phyloP scores from a whole-genome alignment of 805 yeast species.

The Vanderwaltozyma verrucispora region DNA sequence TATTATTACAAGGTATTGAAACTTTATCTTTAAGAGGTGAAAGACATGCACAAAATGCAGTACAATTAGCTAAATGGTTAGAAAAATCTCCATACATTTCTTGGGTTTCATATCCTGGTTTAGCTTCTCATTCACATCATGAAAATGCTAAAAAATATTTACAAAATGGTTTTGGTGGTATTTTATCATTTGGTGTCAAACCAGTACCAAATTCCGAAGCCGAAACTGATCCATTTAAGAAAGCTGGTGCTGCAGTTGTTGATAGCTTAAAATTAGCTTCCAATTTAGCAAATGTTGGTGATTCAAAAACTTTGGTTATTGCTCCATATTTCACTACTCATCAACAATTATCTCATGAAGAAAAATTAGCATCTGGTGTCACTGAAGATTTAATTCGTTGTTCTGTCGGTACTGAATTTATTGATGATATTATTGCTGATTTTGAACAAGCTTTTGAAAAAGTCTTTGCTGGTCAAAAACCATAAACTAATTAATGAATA shows the following conservation, averaged over 20 bases:
- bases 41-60: conserved; percentile 78
- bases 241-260: conserved; percentile 75
- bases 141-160: conserved; percentile 77
- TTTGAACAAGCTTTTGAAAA: conserved; percentile 73
- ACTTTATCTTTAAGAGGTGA: conserved; percentile 89
- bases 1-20: conserved; percentile 85
- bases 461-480: conserved; percentile 34
- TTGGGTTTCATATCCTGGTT: conserved; percentile 91
- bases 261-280: conserved; percentile 79
- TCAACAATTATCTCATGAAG: conserved; percentile 77
- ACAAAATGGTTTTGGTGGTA: conserved; percentile 74
- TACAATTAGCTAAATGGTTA: conserved; percentile 67
- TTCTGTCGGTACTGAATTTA: conserved; percentile 82
- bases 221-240: conserved; percentile 49
- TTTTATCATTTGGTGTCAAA: conserved; percentile 82
- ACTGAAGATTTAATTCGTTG: conserved; percentile 81
- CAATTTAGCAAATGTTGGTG: conserved; percentile 95
- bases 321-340: conserved; percentile 96
- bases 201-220: conserved; percentile 38
- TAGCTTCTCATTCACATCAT: conserved; percentile 67
- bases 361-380: conserved; percentile 76
- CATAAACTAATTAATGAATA: too few relatives aligned
- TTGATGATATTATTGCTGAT: conserved; percentile 84
- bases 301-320: conserved; percentile 87
- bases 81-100: conserved; percentile 64